Conservation (phyloP, 208 protist species). For the Trypanosoma theileri region DNA sequence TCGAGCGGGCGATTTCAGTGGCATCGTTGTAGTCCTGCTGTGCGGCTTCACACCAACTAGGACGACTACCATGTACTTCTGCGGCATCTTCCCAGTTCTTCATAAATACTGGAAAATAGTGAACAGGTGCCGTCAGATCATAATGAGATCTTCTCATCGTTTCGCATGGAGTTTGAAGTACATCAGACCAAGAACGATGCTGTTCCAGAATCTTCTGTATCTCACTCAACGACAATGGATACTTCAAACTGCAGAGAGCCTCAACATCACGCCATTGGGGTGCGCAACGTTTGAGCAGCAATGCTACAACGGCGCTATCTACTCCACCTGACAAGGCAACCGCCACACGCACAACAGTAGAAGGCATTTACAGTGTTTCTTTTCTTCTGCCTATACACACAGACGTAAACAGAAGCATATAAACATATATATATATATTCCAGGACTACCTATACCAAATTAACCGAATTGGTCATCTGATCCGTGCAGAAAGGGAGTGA, state of each 20-base stretch:
- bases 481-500: too few relatives aligned
- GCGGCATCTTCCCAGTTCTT: slow-evolving; percentile 65
- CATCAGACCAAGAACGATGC: slow-evolving; percentile 26
- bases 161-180: background rate
- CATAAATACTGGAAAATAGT: slow-evolving; percentile 58
- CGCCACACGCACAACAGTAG: slow-evolving; percentile 40
- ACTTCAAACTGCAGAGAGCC: slow-evolving; percentile 30
- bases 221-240: slow-evolving; percentile 19
- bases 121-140: slow-evolving; percentile 24
- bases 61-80: slow-evolving; percentile 24
- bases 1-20: slow-evolving; percentile 40
- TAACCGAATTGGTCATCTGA: too few relatives aligned
- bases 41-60: slow-evolving; percentile 53
- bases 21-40: slow-evolving; percentile 69
- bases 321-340: slow-evolving; percentile 80
- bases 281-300: slow-evolving; percentile 63
- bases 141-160: background rate
- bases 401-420: background rate
- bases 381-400: background rate
- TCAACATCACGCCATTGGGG: slow-evolving; percentile 44
- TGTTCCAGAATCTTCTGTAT: slow-evolving; percentile 29
- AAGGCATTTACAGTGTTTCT: slow-evolving; percentile 1
- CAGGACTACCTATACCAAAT: too few relatives aligned
- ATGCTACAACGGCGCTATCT: slow-evolving; percentile 72
- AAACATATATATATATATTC: slow-evolving; percentile 2